These are phyloP conservation scores for Cryptosporidium viatorum DNA, from an alignment of 169 alveolate genomes.

Conservation along the genomic window DNA sequence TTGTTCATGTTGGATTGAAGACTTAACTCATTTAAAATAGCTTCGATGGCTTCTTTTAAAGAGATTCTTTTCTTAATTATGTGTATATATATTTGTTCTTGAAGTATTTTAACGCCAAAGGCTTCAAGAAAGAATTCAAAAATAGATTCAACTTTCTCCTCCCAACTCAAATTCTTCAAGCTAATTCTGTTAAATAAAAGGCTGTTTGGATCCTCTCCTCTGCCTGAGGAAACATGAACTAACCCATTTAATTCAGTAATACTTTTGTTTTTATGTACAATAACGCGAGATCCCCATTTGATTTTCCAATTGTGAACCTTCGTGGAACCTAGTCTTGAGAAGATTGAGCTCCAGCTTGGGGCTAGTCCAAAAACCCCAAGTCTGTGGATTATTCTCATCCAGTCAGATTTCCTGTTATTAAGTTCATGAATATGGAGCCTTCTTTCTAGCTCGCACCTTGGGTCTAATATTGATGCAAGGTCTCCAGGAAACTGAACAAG, in stretches of 20 bases:
- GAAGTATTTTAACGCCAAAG: background rate
- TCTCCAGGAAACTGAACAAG: constrained; percentile 33
- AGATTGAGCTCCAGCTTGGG: constrained; percentile 45
- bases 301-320: constrained; percentile 5
- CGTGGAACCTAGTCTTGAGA: background rate
- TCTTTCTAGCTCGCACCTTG: constrained; percentile 31
- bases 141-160: constrained; percentile 17
- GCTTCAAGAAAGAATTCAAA: constrained; percentile 34
- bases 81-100: background rate
- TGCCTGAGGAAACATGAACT: constrained; percentile 37
- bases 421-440: constrained; percentile 7
- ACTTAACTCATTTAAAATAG: constrained; percentile 3
- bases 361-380: constrained; percentile 26
- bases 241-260: background rate
- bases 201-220: constrained; percentile 29
- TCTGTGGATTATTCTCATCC: constrained; percentile 8
- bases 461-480: constrained; percentile 29
- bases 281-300: constrained; percentile 41
- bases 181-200: constrained; percentile 4
- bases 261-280: background rate
- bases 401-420: background rate
- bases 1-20: constrained; percentile 7
- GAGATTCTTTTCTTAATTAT: background rate
- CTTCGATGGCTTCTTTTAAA: background rate
- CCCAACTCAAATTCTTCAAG: background rate